Evolutionary conservation across 805 yeast genomes (phyloP).

Genomic region (Cyberlindnera veronae): DNA sequence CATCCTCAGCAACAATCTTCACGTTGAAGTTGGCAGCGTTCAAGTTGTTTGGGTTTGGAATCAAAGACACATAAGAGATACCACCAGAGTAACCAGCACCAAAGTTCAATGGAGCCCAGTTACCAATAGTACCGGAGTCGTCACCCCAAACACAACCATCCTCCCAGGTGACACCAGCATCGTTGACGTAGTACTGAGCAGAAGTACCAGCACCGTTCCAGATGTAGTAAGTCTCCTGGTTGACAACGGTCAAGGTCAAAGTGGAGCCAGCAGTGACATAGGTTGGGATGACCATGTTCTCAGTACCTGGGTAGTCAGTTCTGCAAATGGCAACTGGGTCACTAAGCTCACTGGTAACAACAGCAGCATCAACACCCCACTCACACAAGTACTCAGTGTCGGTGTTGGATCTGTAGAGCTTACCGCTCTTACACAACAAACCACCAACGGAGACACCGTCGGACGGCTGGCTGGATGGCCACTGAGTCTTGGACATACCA

Average conservation of each 20-base stretch:
- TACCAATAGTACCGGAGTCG: slow-evolving; percentile 76
- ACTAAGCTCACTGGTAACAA: slow-evolving; percentile 59
- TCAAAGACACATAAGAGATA: slow-evolving; percentile 78
- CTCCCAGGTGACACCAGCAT: slow-evolving; percentile 86
- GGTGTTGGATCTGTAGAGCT: slow-evolving; percentile 74
- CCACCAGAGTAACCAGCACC: slow-evolving; percentile 81
- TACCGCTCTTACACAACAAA: slow-evolving; percentile 76
- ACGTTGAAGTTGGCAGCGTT: slow-evolving; percentile 68
- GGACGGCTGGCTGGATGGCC: slow-evolving; percentile 86
- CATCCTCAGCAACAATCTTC: slow-evolving; percentile 64
- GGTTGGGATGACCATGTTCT: slow-evolving; percentile 96
- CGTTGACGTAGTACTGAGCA: slow-evolving; percentile 95
- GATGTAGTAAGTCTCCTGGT: slow-evolving; percentile 69
- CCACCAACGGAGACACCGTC: slow-evolving; percentile 94
- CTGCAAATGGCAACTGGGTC: slow-evolving; percentile 86
- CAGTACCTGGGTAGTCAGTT: slow-evolving; percentile 99
- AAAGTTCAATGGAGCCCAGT: slow-evolving; percentile 96
- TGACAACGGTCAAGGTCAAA: slow-evolving; percentile 73
- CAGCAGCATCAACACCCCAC: slow-evolving; percentile 76
- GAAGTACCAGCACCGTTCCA: slow-evolving; percentile 86
- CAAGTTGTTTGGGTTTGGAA: slow-evolving; percentile 91
- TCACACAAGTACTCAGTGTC: slow-evolving; percentile 69
- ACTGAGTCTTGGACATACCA: slow-evolving; percentile 98
- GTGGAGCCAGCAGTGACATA: slow-evolving; percentile 63
- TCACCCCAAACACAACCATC: slow-evolving; percentile 97